Evolutionary conservation across 2,329 filamentous ascomycete species (phyloP).

Genomic region (Cytospora piceicola): DNA sequence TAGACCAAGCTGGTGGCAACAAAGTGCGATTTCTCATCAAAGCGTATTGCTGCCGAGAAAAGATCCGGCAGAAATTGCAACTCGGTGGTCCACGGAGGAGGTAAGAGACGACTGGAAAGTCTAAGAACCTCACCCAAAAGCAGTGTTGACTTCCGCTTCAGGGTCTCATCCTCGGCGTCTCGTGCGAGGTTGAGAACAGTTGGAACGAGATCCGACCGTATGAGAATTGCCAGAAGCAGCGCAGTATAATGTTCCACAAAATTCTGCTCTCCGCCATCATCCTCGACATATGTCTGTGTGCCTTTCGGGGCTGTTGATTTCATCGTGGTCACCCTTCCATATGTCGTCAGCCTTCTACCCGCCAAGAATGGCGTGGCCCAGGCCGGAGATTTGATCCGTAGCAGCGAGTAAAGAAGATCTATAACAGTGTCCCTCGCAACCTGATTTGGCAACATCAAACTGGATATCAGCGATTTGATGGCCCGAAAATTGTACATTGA

Average conservation of each 20-base stretch:
- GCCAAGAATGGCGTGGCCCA: slow-evolving; percentile 97
- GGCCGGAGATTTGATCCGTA: slow-evolving; percentile 89
- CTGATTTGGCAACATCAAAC: slow-evolving; percentile 61
- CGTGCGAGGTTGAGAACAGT: slow-evolving; percentile 67
- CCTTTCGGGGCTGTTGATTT: slow-evolving; percentile 62
- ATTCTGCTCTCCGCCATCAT: slow-evolving; percentile 74
- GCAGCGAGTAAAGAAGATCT: slow-evolving; percentile 77
- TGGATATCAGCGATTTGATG: slow-evolving; percentile 75
- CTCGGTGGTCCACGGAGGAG: slow-evolving; percentile 78
- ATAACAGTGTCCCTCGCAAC: slow-evolving; percentile 75
- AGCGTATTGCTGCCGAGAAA: slow-evolving; percentile 75
- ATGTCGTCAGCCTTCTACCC: slow-evolving; percentile 89
- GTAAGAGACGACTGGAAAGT: slow-evolving; percentile 82
- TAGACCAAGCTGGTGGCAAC: slow-evolving; percentile 90
- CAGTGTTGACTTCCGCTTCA: slow-evolving; percentile 88
- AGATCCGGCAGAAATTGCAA: slow-evolving; percentile 88
- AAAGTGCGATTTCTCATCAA: slow-evolving; percentile 73
- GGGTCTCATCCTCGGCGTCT: slow-evolving; percentile 66
- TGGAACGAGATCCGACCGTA: slow-evolving; percentile 76
- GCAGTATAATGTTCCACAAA: slow-evolving; percentile 95
- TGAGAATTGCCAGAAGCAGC: slow-evolving; percentile 80
- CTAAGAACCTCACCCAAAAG: slow-evolving; percentile 91
- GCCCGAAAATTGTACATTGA: slow-evolving; percentile 88
- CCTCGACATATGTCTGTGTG: slow-evolving; percentile 60
- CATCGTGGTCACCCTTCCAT: slow-evolving; percentile 88